These are phyloP conservation scores for Gaeumannomyces tritici DNA, from an alignment of 2,329 filamentous ascomycete genomes.

Conservation along the genomic window DNA sequence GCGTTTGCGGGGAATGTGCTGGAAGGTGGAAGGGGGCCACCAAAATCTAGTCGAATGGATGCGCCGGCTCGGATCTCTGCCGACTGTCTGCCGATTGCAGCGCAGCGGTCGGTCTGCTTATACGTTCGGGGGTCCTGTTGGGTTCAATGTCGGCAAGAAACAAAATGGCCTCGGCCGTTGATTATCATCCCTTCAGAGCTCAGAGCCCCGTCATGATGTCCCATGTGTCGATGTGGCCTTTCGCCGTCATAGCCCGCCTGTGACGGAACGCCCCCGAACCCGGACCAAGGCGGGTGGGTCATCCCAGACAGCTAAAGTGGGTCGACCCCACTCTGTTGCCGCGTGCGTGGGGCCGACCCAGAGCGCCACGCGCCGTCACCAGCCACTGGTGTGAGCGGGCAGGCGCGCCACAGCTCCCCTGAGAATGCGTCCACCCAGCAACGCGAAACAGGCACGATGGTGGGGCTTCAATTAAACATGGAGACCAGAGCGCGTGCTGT, in stretches of 20 bases:
- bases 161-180: too few species aligned
- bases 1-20: not conserved
- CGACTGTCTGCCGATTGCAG: too few species aligned
- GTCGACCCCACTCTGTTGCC: not conserved
- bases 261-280: not conserved
- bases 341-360: too few species aligned
- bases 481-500: not conserved
- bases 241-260: not conserved
- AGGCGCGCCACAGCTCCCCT: too few species aligned
- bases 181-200: too few species aligned
- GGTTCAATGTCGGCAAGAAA: too few species aligned
- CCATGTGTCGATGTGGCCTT: not conserved
- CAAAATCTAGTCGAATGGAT: too few species aligned
- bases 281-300: not conserved
- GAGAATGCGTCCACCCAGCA: not conserved
- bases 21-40: not conserved
- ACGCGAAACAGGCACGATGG: not conserved
- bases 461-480: conserved; percentile 3
- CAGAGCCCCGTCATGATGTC: not conserved
- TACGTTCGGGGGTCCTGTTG: too few species aligned
- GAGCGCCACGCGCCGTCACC: not conserved
- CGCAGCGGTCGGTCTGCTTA: too few species aligned
- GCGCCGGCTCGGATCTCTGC: not conserved
- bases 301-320: not conserved
- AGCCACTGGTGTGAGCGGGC: not conserved